Evolutionary conservation across 148 eudicot species (phyloP).

Genomic region (Spergularia marina): DNA sequence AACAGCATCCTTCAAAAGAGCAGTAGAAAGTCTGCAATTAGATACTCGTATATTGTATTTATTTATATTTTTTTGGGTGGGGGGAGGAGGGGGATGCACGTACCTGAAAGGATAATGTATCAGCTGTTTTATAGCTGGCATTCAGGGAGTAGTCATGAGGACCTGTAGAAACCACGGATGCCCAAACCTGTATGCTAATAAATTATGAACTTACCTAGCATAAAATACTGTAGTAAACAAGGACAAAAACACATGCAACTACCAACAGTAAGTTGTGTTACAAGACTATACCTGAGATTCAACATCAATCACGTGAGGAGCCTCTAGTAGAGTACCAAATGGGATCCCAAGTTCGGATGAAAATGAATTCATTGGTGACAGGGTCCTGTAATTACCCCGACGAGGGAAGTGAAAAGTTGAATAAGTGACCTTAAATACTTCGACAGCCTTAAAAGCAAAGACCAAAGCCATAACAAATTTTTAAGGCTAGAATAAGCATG

Average conservation of each 20-base stretch:
- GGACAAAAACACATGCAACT: not conserved
- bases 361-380: constrained; percentile 87
- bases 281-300: constrained; percentile 70
- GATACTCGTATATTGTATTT: not conserved
- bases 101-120: constrained; percentile 82
- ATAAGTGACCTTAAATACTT: constrained; percentile 3
- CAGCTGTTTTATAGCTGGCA: constrained; percentile 91
- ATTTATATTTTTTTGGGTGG: not conserved
- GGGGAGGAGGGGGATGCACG: not conserved
- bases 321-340: constrained; percentile 83
- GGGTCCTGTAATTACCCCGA: constrained; percentile 54
- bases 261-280: not conserved
- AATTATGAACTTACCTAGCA: not conserved
- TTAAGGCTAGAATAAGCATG: not conserved
- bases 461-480: constrained; percentile 1
- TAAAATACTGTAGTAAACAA: constrained; percentile 6
- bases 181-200: constrained; percentile 59
- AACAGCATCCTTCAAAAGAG: constrained; percentile 69
- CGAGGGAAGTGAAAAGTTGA: not conserved
- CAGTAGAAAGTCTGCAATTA: constrained; percentile 15
- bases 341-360: constrained; percentile 92
- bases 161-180: constrained; percentile 68
- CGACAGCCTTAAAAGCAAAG: not conserved
- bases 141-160: constrained; percentile 71
- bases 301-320: constrained; percentile 83